These are phyloP conservation scores for Verticillium tricorpus DNA, from an alignment of 2,329 filamentous ascomycete species.

Conservation along the genomic window DNA sequence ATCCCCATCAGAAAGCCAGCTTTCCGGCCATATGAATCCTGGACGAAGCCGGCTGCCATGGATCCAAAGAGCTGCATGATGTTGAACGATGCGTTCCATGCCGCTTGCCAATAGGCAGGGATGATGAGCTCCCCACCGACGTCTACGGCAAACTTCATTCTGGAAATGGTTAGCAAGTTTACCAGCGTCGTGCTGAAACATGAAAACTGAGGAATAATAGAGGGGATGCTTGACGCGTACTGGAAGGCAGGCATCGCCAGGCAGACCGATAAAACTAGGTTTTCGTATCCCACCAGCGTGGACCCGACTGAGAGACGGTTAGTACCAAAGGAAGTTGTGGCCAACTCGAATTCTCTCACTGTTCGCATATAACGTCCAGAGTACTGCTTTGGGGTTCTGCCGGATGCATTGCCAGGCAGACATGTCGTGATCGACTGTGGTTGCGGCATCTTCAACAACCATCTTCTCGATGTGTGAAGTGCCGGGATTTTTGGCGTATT, in stretches of 20 bases:
- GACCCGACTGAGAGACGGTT: constrained; percentile 5
- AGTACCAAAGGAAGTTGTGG: no score
- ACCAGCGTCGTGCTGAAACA: background rate
- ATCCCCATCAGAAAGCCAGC: constrained; percentile 9
- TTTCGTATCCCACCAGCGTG: constrained; percentile 14
- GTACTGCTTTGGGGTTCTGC: constrained; percentile 6
- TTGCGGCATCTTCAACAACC: background rate
- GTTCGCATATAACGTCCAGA: constrained; percentile 13
- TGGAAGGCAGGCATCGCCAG: constrained; percentile 16
- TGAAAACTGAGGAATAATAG: background rate
- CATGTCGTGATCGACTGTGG: background rate
- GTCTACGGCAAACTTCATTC: constrained; percentile 12
- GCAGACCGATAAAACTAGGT: constrained; percentile 13
- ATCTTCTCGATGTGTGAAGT: background rate
- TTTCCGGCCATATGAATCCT: constrained; percentile 14
- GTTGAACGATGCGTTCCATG: constrained; percentile 17
- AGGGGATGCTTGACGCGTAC: constrained; percentile 2
- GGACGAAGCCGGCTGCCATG: constrained; percentile 11
- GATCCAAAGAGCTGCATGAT: constrained; percentile 15
- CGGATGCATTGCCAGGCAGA: constrained; percentile 6
- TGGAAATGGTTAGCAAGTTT: background rate
- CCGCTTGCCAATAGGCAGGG: constrained; percentile 17
- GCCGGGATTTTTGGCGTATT: no score
- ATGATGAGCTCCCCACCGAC: constrained; percentile 14
- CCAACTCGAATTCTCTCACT: background rate